These are phyloP conservation scores for Saccharomyces hybrid DNA, from an alignment of 1,139 yeast genomes.

Conservation along the genomic window DNA sequence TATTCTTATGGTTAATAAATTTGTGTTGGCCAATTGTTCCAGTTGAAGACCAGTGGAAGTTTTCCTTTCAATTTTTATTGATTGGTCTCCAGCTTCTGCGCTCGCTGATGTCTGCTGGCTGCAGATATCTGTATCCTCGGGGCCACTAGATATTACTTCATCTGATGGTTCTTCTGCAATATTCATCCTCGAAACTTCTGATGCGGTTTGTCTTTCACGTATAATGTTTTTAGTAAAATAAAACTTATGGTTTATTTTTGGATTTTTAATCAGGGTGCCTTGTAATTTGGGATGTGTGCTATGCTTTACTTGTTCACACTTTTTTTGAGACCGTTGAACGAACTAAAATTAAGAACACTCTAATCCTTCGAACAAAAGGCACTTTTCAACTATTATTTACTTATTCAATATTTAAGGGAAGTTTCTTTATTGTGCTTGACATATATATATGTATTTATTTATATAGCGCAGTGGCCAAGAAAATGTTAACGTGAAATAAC, in stretches of 20 bases:
- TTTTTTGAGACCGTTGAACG: not conserved
- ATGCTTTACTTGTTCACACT: not conserved
- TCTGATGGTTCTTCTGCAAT: not conserved
- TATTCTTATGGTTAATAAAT: constrained; percentile 22
- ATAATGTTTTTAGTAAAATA: not conserved
- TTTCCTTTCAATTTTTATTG: not conserved
- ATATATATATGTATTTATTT: not conserved
- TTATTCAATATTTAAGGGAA: not conserved
- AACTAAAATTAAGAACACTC: not conserved
- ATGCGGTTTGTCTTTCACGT: not conserved
- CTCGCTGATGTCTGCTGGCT: not conserved
- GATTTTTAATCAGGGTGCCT: not conserved
- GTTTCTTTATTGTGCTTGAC: not conserved
- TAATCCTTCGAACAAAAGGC: not conserved
- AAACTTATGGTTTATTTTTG: not conserved
- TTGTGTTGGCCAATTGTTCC: constrained; percentile 27
- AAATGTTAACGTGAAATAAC: not conserved
- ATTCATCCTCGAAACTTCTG: not conserved
- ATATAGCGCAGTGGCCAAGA: constrained; percentile 1
- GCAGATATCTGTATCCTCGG: not conserved
- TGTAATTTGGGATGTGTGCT: not conserved
- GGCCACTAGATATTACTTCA: not conserved
- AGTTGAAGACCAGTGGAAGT: constrained; percentile 11
- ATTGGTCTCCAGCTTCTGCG: not conserved
- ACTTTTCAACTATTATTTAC: not conserved